Percentiles rank a stretch among this genome's conserved stretches.
Conservation (phyloP, 305 asterid species). For the Solanum hybrid region DNA sequence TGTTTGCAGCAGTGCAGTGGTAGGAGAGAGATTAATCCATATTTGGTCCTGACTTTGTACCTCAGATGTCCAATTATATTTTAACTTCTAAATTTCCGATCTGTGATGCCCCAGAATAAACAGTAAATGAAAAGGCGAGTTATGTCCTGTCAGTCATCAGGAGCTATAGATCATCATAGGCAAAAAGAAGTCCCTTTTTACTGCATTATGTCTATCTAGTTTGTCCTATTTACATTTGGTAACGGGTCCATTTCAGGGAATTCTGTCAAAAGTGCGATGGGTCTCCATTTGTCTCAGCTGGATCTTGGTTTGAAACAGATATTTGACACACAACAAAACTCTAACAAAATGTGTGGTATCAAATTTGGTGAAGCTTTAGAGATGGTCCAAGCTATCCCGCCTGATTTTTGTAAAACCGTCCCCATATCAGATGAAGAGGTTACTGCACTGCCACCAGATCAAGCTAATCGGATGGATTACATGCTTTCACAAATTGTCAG, state of each 20-base stretch:
- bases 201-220: constrained; percentile 2
- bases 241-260: constrained; percentile 27
- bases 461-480: constrained; percentile 24
- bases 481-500: constrained; percentile 34
- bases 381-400: constrained; percentile 32
- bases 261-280: constrained; percentile 14
- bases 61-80: neutral
- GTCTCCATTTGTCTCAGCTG: constrained; percentile 15
- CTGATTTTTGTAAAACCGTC: constrained; percentile 23
- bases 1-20: neutral
- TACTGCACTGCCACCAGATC: constrained; percentile 14
- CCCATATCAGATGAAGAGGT: constrained; percentile 22
- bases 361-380: constrained; percentile 42
- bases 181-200: neutral
- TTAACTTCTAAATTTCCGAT: neutral
- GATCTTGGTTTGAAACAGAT: constrained; percentile 58
- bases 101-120: neutral
- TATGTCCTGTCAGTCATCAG: neutral
- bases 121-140: neutral
- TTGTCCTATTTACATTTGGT: neutral
- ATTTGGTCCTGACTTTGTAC: neutral
- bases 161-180: neutral
- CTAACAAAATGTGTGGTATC: constrained; percentile 35
- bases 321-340: constrained; percentile 27
- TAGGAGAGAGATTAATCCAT: neutral